Percentiles rank a stretch among this genome's conserved stretches.
Evolutionary conservation across 108 stramenopile genomes (phyloP).

Genomic region (Pseudonitzschia multiseries): DNA sequence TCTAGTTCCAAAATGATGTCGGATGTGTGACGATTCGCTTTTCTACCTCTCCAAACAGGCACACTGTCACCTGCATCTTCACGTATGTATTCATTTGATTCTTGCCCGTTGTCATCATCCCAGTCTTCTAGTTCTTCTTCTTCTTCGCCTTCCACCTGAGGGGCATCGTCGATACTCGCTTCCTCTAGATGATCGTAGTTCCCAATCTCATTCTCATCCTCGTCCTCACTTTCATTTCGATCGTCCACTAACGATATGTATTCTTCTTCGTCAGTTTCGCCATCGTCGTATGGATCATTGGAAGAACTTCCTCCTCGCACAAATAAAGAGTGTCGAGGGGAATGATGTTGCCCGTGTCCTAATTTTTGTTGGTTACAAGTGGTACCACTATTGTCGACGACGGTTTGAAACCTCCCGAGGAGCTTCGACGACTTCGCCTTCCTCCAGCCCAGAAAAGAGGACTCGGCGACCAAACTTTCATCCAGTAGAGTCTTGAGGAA

Average conservation of each 20-base stretch:
- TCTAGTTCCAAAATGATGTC: conserved; percentile 16
- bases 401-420: not conserved
- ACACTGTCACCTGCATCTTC: not conserved
- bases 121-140: not conserved
- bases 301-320: not conserved
- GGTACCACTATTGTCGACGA: not conserved
- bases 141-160: not conserved
- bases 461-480: not conserved
- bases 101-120: not conserved
- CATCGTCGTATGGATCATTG: not conserved
- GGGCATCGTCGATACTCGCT: too few relatives aligned
- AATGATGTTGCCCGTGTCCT: not conserved
- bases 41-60: not conserved
- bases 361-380: not conserved
- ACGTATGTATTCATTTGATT: not conserved
- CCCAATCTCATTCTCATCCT: not conserved
- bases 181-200: too few relatives aligned
- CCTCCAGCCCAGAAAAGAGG: not conserved
- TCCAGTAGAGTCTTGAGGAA: not conserved
- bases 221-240: not conserved
- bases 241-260: not conserved
- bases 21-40: conserved; percentile 15
- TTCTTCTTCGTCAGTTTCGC: not conserved
- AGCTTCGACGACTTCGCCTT: not conserved
- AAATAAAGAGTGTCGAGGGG: not conserved